Evolutionary conservation across 2,329 filamentous ascomycete genomes (phyloP), one percentile per base, ranked within the genome.

Genomic region (Penicillium sp.): DNA sequence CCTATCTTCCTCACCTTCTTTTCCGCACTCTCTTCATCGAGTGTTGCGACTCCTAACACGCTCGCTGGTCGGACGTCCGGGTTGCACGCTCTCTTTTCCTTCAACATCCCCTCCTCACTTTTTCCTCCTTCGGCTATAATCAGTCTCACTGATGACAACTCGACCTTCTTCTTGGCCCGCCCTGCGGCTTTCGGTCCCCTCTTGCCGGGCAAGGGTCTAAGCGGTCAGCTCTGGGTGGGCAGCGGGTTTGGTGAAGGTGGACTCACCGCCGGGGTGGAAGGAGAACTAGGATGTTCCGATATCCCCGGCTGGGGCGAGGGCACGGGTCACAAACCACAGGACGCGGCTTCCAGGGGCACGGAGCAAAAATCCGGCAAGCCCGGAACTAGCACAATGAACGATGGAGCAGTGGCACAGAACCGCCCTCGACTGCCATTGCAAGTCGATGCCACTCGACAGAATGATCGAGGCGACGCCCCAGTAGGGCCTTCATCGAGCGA

Each of bases 81-180:
- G 49, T 69, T 86, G 43, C 75, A 75, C 50, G 77, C 81, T 35
- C 76, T 89, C 57, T 84, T 89, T 72, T 86, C 86, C 57, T 88
- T 89, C 71, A 85, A 84, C 53, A 79, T 85, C 5, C 87, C 92
- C 0, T 89, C 92, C 58, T 91, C 90, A 18, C 84, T 99, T 20
- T 99, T 99, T 69, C 92, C 92, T 4, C 92, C 92, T 3, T 96
- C 94, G 58, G 94, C 94, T 43, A 89, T 95, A 64, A 96, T 99
- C 69, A 96, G 90, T 71, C 81, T 99, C 55, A 96, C 92, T 66
- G 91, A 97, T 72, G 94, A 99, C 74, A 99, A 99, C 73, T 96
- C 90, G 61, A 99, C 94, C 11, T 95, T 95, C 62, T 99, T 99
- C 75, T 81, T 95, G 49, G 92, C 94, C 39, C 82, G 94, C 44